These are phyloP conservation scores for Candida neerlandica DNA, from an alignment of 1,139 yeast genomes.

Conservation along the genomic window DNA sequence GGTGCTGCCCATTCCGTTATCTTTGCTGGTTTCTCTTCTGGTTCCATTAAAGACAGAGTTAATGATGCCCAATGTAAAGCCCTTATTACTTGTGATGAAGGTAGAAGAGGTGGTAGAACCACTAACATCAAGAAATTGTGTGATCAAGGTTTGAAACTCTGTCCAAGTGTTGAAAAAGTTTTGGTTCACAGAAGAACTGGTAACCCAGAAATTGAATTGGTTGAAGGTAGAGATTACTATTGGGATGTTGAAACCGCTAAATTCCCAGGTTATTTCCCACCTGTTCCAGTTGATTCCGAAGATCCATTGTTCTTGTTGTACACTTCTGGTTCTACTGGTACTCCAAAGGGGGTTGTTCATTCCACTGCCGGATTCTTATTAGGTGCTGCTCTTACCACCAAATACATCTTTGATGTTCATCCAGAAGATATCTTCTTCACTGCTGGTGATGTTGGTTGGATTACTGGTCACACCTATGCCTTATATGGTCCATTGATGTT, in stretches of 20 bases:
- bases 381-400: constrained; percentile 69
- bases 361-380: constrained; percentile 78
- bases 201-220: constrained; percentile 64
- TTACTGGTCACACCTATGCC: constrained; percentile 82
- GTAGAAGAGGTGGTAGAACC: constrained; percentile 80
- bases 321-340: constrained; percentile 72
- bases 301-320: constrained; percentile 66
- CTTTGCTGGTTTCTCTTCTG: constrained; percentile 81
- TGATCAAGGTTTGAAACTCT: constrained; percentile 73
- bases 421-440: constrained; percentile 73
- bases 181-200: constrained; percentile 77
- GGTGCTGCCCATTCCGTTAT: constrained; percentile 86
- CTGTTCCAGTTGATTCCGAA: constrained; percentile 59
- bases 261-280: constrained; percentile 64
- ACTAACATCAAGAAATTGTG: constrained; percentile 82
- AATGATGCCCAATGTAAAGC: constrained; percentile 73
- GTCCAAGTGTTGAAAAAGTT: constrained; percentile 70
- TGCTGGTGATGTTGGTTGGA: constrained; percentile 91
- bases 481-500: constrained; percentile 78
- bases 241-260: constrained; percentile 77
- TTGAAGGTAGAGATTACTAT: constrained; percentile 68
- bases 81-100: constrained; percentile 80
- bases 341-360: constrained; percentile 72
- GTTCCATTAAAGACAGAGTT: constrained; percentile 75
- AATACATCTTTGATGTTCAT: constrained; percentile 77